Percentiles rank a stretch among this genome's conserved stretches.
These are phyloP conservation scores for Acrocalymma vagum DNA, from an alignment of 2,329 filamentous ascomycete species.

Conservation along the genomic window DNA sequence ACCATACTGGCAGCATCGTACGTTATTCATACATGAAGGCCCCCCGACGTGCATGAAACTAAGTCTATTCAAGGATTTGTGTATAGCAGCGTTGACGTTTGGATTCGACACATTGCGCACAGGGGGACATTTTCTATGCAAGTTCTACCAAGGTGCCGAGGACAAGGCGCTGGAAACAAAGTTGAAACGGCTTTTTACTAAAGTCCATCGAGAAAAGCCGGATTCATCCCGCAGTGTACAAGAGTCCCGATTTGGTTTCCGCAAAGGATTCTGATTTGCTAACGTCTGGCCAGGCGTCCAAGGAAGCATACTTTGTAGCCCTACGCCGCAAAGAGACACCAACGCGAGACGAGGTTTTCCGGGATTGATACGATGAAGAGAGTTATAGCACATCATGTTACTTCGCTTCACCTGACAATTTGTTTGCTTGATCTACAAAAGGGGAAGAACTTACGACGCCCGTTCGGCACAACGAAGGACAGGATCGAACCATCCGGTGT, in stretches of 20 bases:
- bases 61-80: slow-evolving; percentile 75
- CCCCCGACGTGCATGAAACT: no score
- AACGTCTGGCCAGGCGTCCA: slow-evolving; percentile 76
- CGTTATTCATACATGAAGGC: no score
- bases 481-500: no score
- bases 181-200: slow-evolving; percentile 78
- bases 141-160: slow-evolving; percentile 93
- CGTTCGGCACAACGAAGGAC: no score
- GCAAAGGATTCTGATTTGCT: slow-evolving; percentile 14
- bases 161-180: slow-evolving; percentile 80
- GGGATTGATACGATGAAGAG: slow-evolving; percentile 33
- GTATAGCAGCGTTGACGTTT: slow-evolving; percentile 83
- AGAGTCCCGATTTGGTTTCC: not conserved
- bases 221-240: slow-evolving; percentile 84
- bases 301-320: slow-evolving; percentile 87
- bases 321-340: slow-evolving; percentile 70
- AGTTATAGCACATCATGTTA: slow-evolving; percentile 2
- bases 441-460: no score
- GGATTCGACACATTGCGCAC: slow-evolving; percentile 81
- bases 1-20: slow-evolving; percentile 96
- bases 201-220: slow-evolving; percentile 88
- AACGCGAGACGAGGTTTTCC: slow-evolving; percentile 56
- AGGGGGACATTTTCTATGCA: slow-evolving; percentile 93
- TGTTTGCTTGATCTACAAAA: no score
- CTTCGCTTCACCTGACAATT: not conserved